phyloP scores from a whole-genome alignment of 495 filamentous ascomycete species.

The Cairneyella variabilis region DNA sequence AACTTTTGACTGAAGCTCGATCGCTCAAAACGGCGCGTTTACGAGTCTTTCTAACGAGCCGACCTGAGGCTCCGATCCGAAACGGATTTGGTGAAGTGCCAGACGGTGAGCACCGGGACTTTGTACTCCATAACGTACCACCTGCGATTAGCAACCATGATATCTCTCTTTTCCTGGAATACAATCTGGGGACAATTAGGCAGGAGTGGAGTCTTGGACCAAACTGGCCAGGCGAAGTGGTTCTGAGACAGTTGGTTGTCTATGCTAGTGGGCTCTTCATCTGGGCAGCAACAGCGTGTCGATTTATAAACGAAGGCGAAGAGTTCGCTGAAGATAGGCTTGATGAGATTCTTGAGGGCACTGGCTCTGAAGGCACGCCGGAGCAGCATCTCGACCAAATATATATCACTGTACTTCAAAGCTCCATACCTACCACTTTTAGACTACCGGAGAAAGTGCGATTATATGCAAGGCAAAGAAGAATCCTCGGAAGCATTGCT shows the following conservation, averaged over 20 bases:
- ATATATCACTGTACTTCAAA: constrained; percentile 8
- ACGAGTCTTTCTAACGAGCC: too few relatives aligned
- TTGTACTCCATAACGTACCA: too few relatives aligned
- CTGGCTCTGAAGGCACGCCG: background rate
- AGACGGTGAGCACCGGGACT: too few relatives aligned
- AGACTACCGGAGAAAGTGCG: background rate
- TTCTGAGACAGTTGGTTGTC: too few relatives aligned
- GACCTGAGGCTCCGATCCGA: constrained; percentile 29
- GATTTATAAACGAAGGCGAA: constrained; percentile 16
- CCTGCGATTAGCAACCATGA: constrained; percentile 3
- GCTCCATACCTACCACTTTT: background rate
- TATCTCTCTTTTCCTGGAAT: too few relatives aligned
- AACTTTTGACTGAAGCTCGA: constrained; percentile 21
- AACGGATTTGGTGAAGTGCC: background rate
- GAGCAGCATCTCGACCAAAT: constrained; percentile 9
- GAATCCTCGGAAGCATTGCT: constrained; percentile 28
- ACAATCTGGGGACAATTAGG: constrained; percentile 12
- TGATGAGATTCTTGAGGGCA: background rate
- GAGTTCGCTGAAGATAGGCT: constrained; percentile 1
- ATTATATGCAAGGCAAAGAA: background rate
- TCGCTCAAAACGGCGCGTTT: constrained; percentile 12
- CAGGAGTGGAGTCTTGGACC: background rate
- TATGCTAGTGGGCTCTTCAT: constrained; percentile 8
- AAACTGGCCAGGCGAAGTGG: too few relatives aligned
- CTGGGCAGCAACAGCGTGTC: too few relatives aligned